Conservation (phyloP, 768 basidiomycete species). For the Hortiboletus flavorubellus region DNA sequence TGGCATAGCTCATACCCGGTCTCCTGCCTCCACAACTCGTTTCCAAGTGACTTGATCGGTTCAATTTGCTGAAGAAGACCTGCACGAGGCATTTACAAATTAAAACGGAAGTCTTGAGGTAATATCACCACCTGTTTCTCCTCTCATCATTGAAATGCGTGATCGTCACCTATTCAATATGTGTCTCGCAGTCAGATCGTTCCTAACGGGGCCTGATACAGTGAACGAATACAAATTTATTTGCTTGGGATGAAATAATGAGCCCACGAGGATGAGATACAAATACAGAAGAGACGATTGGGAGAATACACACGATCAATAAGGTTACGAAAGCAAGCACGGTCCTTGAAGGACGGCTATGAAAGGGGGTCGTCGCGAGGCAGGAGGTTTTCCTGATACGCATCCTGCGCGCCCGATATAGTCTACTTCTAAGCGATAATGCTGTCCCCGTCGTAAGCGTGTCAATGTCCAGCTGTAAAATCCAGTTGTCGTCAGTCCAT, state of each 20-base stretch:
- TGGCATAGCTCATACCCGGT: slow-evolving; percentile 17
- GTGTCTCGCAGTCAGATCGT: slow-evolving; percentile 25
- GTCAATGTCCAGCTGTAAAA: slow-evolving; percentile 62
- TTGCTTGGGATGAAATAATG: slow-evolving; percentile 18
- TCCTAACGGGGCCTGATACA: slow-evolving; percentile 19
- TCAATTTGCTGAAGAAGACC: slow-evolving; percentile 15
- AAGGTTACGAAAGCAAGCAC: slow-evolving; percentile 26
- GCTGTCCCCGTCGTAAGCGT: slow-evolving; percentile 57
- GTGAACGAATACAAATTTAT: slow-evolving; percentile 9
- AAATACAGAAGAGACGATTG: slow-evolving; percentile 26
- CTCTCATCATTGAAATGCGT: slow-evolving; percentile 30
- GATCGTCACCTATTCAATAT: slow-evolving; percentile 30
- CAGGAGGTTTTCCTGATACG: slow-evolving; percentile 46
- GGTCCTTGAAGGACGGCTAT: slow-evolving; percentile 56
- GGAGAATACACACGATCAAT: slow-evolving; percentile 26
- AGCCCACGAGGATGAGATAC: slow-evolving; percentile 31
- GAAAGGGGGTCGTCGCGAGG: slow-evolving; percentile 57
- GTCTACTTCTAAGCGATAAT: slow-evolving; percentile 63
- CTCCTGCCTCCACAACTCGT: slow-evolving; percentile 13
- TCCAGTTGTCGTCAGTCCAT: slow-evolving; percentile 1
- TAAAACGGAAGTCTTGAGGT: slow-evolving; percentile 29
- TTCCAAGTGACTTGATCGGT: slow-evolving; percentile 18
- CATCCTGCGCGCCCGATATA: slow-evolving; percentile 69
- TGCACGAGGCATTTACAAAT: slow-evolving; percentile 28
- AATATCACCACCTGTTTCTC: slow-evolving; percentile 29